phyloP scores from a whole-genome alignment of 2,329 filamentous ascomycete species.

The Diplocarpon mali region DNA sequence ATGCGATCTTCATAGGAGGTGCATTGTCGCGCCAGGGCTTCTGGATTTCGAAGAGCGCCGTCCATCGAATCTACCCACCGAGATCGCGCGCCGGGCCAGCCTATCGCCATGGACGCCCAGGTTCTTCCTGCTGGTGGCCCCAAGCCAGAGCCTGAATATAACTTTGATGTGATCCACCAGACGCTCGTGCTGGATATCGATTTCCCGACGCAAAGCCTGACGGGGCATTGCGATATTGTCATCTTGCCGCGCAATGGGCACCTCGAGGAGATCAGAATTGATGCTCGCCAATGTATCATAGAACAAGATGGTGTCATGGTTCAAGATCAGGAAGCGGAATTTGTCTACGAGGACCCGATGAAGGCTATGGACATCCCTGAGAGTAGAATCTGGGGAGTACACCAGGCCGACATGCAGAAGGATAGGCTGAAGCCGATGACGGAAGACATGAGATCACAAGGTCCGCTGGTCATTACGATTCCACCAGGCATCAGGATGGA shows the following conservation, averaged over 20 bases:
- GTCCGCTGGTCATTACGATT: conserved; percentile 46
- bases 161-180: conserved; percentile 60
- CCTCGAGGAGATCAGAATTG: conserved; percentile 45
- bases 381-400: conserved; percentile 50
- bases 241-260: conserved; percentile 47
- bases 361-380: conserved; percentile 48
- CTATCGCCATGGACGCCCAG: conserved; percentile 22
- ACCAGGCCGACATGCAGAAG: conserved; percentile 66
- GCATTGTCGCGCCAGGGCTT: conserved; percentile 16
- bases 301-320: conserved; percentile 43
- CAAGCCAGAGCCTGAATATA: conserved; percentile 12
- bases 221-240: conserved; percentile 71
- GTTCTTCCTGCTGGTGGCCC: conserved; percentile 3
- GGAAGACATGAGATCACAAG: conserved; percentile 32
- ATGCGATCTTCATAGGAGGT: conserved; percentile 19
- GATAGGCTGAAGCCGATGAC: conserved; percentile 43
- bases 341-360: conserved; percentile 49
- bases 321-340: conserved; percentile 27
- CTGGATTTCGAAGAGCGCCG: conserved; percentile 13
- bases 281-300: conserved; percentile 52
- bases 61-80: background rate
- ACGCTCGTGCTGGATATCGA: conserved; percentile 84
- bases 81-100: conserved; percentile 2
- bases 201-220: conserved; percentile 63
- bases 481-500: conserved; percentile 51